These are phyloP conservation scores for Saccharomyces hybrid DNA, from an alignment of 1,139 yeast species.

Conservation along the genomic window DNA sequence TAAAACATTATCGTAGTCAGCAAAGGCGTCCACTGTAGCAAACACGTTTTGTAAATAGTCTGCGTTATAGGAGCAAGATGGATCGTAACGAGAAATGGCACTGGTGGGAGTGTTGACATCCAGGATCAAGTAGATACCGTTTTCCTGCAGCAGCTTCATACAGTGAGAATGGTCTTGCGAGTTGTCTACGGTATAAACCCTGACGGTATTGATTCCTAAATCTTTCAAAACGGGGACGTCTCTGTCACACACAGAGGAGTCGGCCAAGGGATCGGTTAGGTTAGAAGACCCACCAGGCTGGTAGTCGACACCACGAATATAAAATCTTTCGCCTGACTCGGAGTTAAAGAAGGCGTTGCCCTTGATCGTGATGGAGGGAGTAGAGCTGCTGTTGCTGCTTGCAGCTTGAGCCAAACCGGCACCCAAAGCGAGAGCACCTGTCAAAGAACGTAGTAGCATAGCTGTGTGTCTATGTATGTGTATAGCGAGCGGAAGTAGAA, in stretches of 20 bases:
- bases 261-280: slow-evolving; percentile 52
- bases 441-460: neutral
- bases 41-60: slow-evolving; percentile 46
- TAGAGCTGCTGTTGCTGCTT: slow-evolving; percentile 22
- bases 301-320: slow-evolving; percentile 63
- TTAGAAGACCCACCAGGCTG: slow-evolving; percentile 82
- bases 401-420: slow-evolving; percentile 5
- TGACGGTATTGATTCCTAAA: slow-evolving; percentile 46
- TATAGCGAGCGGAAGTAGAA: neutral
- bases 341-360: slow-evolving; percentile 72
- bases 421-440: neutral
- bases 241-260: slow-evolving; percentile 45
- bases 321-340: slow-evolving; percentile 43
- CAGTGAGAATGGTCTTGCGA: slow-evolving; percentile 78
- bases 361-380: slow-evolving; percentile 46
- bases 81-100: slow-evolving; percentile 53
- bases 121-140: slow-evolving; percentile 83
- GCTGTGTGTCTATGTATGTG: neutral
- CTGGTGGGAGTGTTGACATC: slow-evolving; percentile 67
- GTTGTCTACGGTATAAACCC: slow-evolving; percentile 85
- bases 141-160: slow-evolving; percentile 81
- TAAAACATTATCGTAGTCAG: slow-evolving; percentile 63
- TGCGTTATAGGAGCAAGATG: slow-evolving; percentile 46
- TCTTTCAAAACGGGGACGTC: slow-evolving; percentile 54
- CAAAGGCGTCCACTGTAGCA: slow-evolving; percentile 64